Evolutionary conservation across 192 early-diverging fungal genomes (phyloP), one percentile per base, ranked within the genome.

Genomic region (Entomortierella parvispora): DNA sequence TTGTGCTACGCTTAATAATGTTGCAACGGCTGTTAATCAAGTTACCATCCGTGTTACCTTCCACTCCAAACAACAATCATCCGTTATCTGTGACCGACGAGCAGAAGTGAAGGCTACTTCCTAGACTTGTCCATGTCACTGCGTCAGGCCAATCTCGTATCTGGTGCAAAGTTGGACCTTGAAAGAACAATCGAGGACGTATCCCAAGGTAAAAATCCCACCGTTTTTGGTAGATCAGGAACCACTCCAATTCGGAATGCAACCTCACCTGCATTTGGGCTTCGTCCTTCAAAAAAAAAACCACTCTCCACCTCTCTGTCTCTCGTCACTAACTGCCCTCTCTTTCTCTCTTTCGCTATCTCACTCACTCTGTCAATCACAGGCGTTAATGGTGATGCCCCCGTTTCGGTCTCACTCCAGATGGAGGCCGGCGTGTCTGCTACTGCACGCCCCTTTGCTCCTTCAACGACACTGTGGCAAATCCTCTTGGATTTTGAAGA

Each of bases 91-190:
- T 44, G 28, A n/a, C 7, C 12, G 20, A 22, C 5, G 4, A 18
- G 43, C 9, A 65, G 62, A 37, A 53, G 23, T 15, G 62, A 47
- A 26, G 81, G 81, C 54, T 85, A 81, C 42, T 40, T 63, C 3
- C 80, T 94, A 18, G 88, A 93, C 71, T 81, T 91, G n/a, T 84
- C 92, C 9, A 79, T 91, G 18, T 81, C 88, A 0, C 74, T 94
- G 4, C 88, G 93, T 14, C 90, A 92, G 70, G 90, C 92, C 43
- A 93, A 92, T 63, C 69, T 94, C 31, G 88, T 92, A 4, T 66
- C 88, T 11, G 91, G 91, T 20, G 92, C 91, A 31, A 92, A 85
- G 58, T 81, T 95, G 18, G 79, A 78, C 25, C 81, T 94, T 22
- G 58, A 71, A 22, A 58, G 37, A 47, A 42, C 22, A 57, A 14